Conservation (phyloP, 2,329 filamentous ascomycete genomes). For the Teratosphaeria gauchensis region DNA sequence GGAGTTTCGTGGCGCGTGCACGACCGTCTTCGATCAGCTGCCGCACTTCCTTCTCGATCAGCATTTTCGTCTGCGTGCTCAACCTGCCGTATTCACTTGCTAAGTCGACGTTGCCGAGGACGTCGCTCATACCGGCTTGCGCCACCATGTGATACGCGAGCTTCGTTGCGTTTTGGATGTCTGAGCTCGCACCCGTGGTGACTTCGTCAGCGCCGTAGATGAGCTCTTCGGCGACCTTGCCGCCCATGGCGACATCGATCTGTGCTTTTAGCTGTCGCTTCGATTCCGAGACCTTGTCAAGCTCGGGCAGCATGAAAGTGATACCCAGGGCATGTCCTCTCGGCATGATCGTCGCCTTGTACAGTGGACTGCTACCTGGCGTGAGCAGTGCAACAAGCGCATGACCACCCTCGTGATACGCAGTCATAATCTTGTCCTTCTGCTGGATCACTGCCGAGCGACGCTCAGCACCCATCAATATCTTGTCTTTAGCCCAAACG, state of each 20-base stretch:
- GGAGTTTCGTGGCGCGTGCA: slow-evolving; percentile 58
- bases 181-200: slow-evolving; percentile 75
- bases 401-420: slow-evolving; percentile 92
- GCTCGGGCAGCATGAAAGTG: slow-evolving; percentile 78
- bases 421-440: slow-evolving; percentile 92
- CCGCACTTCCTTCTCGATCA: slow-evolving; percentile 83
- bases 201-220: slow-evolving; percentile 87
- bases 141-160: slow-evolving; percentile 84
- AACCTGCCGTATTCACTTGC: slow-evolving; percentile 68
- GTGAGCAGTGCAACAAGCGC: slow-evolving; percentile 82
- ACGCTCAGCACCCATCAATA: slow-evolving; percentile 92
- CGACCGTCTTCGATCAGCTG: slow-evolving; percentile 74
- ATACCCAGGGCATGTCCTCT: slow-evolving; percentile 78
- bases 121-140: slow-evolving; percentile 76
- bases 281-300: slow-evolving; percentile 86
- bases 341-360: slow-evolving; percentile 96
- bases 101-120: slow-evolving; percentile 84
- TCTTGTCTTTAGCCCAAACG: slow-evolving; percentile 96
- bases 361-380: slow-evolving; percentile 64
- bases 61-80: slow-evolving; percentile 74
- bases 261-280: slow-evolving; percentile 72
- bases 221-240: slow-evolving; percentile 84
- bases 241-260: slow-evolving; percentile 74
- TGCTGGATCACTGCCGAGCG: slow-evolving; percentile 82
- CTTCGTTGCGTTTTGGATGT: slow-evolving; percentile 72